Base-by-base conservation (phyloP, 768 basidiomycete genomes). In the Suillus luteus region DNA sequence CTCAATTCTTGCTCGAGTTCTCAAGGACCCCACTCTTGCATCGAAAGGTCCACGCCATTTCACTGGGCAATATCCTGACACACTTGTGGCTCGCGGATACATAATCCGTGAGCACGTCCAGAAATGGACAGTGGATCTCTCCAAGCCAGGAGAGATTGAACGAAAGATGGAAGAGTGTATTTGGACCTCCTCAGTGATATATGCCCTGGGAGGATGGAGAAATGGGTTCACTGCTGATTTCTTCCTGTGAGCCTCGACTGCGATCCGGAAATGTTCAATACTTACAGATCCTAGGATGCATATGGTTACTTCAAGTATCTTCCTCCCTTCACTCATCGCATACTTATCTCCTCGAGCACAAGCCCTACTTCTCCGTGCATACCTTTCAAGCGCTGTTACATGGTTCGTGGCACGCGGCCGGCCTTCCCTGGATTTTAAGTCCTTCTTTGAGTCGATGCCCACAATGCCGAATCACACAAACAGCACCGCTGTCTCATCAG, bases 111-210 rank as follows among this genome's bases (percentile, higher is more conserved):
- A 65, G 19, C 31, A 75, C 51, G 81, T 75, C 19, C 72, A 72
- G 12, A 65, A 77, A 43, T 87, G 86, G 86, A 78, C 72, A 3
- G 46, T 81, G n/a, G 74, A 84, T 62, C 63, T 74, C 51, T 63
- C 65, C 49, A 65, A 76, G 60, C 67, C 78, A 38, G 67, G 75
- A 48, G 77, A 81, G 65, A 67, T 86, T 5, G 78, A 80, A 22
- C 72, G 77, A 24, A 91, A 89, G 71, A 78, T 87, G 38, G 86
- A 87, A 66, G 89, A 92, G 67, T 66, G 92, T 5, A 70, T 77
- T 8, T 91, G 88, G 85, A 73, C 81, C 24, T 81, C 78, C 49
- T 75, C 76, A 0, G 62, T 89, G 15, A 68, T 87, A 15, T 91
- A 86, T 66, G 85, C 81, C 2, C 75, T 86, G 24, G 82, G 80